These are phyloP conservation scores for Schizophyllum amplum DNA, from an alignment of 1,284 basidiomycete species.

Conservation along the genomic window DNA sequence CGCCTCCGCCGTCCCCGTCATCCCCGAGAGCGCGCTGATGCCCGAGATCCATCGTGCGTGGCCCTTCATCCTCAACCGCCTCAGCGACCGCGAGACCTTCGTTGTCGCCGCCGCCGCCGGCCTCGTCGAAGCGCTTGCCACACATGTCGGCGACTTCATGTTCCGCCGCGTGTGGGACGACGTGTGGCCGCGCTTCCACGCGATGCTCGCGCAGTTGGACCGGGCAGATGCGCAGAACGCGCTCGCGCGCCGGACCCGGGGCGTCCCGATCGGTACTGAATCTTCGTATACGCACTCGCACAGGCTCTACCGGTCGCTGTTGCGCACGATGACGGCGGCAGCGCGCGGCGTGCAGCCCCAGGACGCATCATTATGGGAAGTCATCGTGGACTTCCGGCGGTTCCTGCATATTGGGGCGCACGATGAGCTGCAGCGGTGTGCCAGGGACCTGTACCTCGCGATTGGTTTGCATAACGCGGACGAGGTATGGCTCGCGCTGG, in stretches of 20 bases:
- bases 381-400: constrained; percentile 62
- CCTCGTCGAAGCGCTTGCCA: constrained; percentile 62
- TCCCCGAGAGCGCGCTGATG: constrained; percentile 70
- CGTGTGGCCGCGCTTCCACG: constrained; percentile 76
- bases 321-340: constrained; percentile 65
- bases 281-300: constrained; percentile 74
- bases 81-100: constrained; percentile 65
- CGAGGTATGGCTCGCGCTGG: constrained; percentile 73
- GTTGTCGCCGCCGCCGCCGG: constrained; percentile 70
- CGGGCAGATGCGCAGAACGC: constrained; percentile 55
- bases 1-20: constrained; percentile 61
- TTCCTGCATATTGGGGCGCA: constrained; percentile 65
- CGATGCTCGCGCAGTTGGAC: constrained; percentile 52
- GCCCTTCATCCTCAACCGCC: constrained; percentile 82
- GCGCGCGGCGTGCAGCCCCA: constrained; percentile 57
- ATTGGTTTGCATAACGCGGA: constrained; percentile 63
- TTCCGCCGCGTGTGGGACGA: constrained; percentile 77
- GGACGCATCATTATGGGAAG: constrained; percentile 72
- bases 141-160: constrained; percentile 77
- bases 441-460: constrained; percentile 55
- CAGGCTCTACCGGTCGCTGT: constrained; percentile 62
- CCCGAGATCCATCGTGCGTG: constrained; percentile 81
- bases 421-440: constrained; percentile 63
- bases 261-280: constrained; percentile 45
- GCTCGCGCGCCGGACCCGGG: constrained; percentile 44